A percentile compares a stretch with the other conserved stretches of the same genome.
Conservation (phyloP, 805 yeast genomes). For the Kazachstania taianensis region DNA sequence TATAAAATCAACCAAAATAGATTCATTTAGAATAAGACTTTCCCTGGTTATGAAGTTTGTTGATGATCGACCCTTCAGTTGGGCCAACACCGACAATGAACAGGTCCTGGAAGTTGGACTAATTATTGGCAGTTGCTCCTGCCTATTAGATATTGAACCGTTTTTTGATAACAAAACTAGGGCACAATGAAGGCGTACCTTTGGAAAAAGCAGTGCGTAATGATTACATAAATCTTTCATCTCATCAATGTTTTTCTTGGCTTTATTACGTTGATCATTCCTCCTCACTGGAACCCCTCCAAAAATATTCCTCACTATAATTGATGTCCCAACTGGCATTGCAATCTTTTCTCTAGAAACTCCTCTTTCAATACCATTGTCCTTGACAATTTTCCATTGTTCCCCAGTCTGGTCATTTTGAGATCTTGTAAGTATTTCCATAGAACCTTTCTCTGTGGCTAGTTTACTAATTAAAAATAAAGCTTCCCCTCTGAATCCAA, state of each 20-base stretch:
- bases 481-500: constrained; percentile 46
- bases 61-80: constrained; percentile 6
- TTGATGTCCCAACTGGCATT: constrained; percentile 30
- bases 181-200: constrained; percentile 26
- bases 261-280: constrained; percentile 22
- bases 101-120: constrained; percentile 8
- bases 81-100: constrained; percentile 8
- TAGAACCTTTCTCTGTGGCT: constrained; percentile 14
- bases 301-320: constrained; percentile 28
- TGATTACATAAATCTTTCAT: constrained; percentile 20
- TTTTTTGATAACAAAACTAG: constrained; percentile 15
- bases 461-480: constrained; percentile 31
- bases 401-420: constrained; percentile 26
- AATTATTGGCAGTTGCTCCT: constrained; percentile 9
- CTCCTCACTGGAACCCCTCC: constrained; percentile 28
- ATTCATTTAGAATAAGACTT: constrained; percentile 6
- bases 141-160: constrained; percentile 11
- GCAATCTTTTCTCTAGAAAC: constrained; percentile 18
- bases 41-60: constrained; percentile 12
- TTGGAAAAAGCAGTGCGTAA: constrained; percentile 26
- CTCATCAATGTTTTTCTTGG: constrained; percentile 17
- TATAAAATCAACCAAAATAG: constrained; percentile 12
- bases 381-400: constrained; percentile 28
- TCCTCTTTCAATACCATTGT: constrained; percentile 20
- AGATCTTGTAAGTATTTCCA: constrained; percentile 28